These are phyloP conservation scores for Coemansia sp. DNA, from an alignment of 192 early-diverging fungal species.

Conservation along the genomic window DNA sequence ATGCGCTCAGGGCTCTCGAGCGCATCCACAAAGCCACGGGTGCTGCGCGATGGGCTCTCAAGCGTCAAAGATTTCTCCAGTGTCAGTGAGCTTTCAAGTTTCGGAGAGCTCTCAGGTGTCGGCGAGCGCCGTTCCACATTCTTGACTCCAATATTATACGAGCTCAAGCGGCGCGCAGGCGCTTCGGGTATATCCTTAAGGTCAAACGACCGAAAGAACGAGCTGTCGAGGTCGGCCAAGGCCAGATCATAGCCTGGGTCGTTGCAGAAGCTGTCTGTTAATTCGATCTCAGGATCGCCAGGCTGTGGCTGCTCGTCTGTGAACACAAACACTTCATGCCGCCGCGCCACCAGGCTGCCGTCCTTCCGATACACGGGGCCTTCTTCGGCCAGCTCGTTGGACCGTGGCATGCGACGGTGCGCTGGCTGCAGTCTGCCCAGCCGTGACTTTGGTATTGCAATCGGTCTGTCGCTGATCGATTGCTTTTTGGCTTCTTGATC, in stretches of 20 bases:
- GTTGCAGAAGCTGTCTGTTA: conserved; percentile 31
- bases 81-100: neutral
- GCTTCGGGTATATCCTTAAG: conserved; percentile 44
- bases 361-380: conserved; percentile 15
- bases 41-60: neutral
- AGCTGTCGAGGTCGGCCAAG: conserved; percentile 24
- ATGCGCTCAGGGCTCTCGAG: neutral
- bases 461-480: conserved; percentile 9
- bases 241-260: conserved; percentile 44
- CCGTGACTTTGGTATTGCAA: conserved; percentile 38
- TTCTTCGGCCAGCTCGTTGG: conserved; percentile 17
- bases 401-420: conserved; percentile 43
- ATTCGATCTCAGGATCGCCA: conserved; percentile 9
- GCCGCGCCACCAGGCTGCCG: conserved; percentile 21
- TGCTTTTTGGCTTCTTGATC: too few relatives aligned
- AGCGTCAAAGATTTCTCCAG: neutral
- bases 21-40: conserved; percentile 8
- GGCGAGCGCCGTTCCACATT: conserved; percentile 17
- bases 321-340: conserved; percentile 24
- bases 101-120: neutral
- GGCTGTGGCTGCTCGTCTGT: conserved; percentile 4
- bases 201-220: conserved; percentile 41
- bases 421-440: conserved; percentile 39
- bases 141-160: conserved; percentile 38
- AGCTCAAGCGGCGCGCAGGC: conserved; percentile 31